Evolutionary conservation across 352 stramenopile genomes (phyloP).

Genomic region (Phytophthora litchii): DNA sequence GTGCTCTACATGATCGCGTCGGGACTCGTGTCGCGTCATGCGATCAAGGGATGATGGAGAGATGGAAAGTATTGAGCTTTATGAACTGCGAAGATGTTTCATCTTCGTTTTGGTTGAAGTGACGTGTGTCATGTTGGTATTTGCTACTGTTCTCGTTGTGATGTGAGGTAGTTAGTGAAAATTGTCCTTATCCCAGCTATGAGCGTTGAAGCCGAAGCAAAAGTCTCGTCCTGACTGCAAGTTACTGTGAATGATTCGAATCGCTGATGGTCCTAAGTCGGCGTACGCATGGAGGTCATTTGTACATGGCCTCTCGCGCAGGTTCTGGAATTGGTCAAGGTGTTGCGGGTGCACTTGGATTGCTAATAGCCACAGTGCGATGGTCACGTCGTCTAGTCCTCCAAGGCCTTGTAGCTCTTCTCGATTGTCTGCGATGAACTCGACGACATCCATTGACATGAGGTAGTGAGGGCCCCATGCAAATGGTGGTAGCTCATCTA

Average conservation of each 20-base stretch:
- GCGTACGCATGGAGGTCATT: constrained; percentile 51
- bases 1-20: constrained; percentile 54
- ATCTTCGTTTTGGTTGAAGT: too few relatives aligned
- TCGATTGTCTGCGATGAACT: constrained; percentile 55
- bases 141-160: too few relatives aligned
- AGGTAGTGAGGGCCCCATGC: constrained; percentile 62
- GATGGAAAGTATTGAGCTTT: too few relatives aligned
- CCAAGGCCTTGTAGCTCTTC: constrained; percentile 45
- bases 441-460: constrained; percentile 55
- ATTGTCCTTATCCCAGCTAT: constrained; percentile 40
- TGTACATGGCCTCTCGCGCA: constrained; percentile 44
- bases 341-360: constrained; percentile 64
- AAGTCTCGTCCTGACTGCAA: constrained; percentile 23
- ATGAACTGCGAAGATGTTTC: neutral
- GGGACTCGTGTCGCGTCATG: constrained; percentile 39
- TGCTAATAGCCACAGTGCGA: constrained; percentile 64
- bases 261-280: constrained; percentile 44
- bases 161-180: too few relatives aligned
- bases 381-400: constrained; percentile 63
- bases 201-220: constrained; percentile 48
- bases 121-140: too few relatives aligned
- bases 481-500: constrained; percentile 54
- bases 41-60: constrained; percentile 15
- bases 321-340: constrained; percentile 45
- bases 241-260: constrained; percentile 62